phyloP scores from a whole-genome alignment of 148 eudicot genomes.

The Dysphania ambrosioides region DNA sequence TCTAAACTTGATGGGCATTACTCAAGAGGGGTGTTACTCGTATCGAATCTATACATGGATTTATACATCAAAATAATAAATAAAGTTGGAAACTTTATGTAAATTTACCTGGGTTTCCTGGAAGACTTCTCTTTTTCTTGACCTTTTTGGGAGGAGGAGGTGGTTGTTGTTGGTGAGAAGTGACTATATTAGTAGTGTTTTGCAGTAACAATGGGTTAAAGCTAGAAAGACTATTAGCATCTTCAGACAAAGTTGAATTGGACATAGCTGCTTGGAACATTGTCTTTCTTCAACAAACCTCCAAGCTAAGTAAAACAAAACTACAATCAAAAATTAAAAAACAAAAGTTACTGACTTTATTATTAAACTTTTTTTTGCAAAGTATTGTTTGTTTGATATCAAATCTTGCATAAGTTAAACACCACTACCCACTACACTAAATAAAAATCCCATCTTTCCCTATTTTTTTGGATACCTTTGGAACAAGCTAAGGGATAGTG shows the following conservation, averaged over 20 bases:
- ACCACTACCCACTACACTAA: slow-evolving; percentile 16
- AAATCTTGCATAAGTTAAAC: slow-evolving; percentile 23
- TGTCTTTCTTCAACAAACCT: slow-evolving; percentile 33
- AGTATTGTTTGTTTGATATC: slow-evolving; percentile 27
- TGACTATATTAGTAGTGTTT: slow-evolving; percentile 26
- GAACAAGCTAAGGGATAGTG: background rate
- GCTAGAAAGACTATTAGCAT: slow-evolving; percentile 41
- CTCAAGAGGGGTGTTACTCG: no score
- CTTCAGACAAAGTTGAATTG: slow-evolving; percentile 68
- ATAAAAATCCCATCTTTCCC: slow-evolving; percentile 6
- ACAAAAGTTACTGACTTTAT: slow-evolving; percentile 13
- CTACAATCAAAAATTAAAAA: no score
- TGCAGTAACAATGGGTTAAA: slow-evolving; percentile 47
- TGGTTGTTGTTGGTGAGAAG: slow-evolving; percentile 32
- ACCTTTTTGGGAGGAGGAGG: slow-evolving; percentile 39
- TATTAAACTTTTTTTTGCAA: background rate
- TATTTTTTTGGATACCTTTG: slow-evolving; percentile 9
- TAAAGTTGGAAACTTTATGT: background rate
- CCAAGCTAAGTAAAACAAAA: slow-evolving; percentile 43
- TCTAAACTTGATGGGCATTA: no score
- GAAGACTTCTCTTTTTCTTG: slow-evolving; percentile 89
- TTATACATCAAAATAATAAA: background rate
- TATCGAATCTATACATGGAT: no score
- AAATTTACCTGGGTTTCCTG: slow-evolving; percentile 77
- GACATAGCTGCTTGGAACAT: slow-evolving; percentile 62